Evolutionary conservation across 176 grass and related monocot genomes (phyloP), one percentile per base, ranked within the genome.

Genomic region (Rhipidocladum racemiflorum): DNA sequence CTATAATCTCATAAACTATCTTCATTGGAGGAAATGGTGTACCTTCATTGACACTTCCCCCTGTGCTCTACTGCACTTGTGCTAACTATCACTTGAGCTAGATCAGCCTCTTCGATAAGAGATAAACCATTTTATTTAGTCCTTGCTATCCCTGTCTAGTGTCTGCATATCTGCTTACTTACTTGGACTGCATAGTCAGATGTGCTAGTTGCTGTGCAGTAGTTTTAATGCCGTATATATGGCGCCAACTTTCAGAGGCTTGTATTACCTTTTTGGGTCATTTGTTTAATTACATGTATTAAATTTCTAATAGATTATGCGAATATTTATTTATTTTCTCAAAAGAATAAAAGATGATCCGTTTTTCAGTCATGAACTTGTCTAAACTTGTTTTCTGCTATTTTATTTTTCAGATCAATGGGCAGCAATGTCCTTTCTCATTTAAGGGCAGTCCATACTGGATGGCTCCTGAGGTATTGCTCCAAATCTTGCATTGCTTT

Each of bases 401-500:
- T 89, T 72, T 69, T 48, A 75, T 34, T 73, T 85, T 64, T 78
- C 86, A 99, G 96, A 99, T 99, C 82, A 95, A 91, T 85, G 96
- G 96, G 23, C 89, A 99, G 53, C 90, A 92, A 45, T 99, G 96
- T 51, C 91, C 91, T 25, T 91, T 99, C 73, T 99, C 96, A 75
- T 91, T 99, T 68, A 99, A 95, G 79, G 92, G 96, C 74, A 99
- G 96, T 72, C 96, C 96, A 28, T 95, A 95, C 57, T 95, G 91
- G 96, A 99, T 99, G 96, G 96, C 92, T 87, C 96, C 92, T 73
- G 96, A 99, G 90, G 96, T 99, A 91, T 81, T 79, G 74, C 65
- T 69, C 1, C 45, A 85, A 80, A 80, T 72, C 14, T 49, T 78
- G 30, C 40, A 72, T 54, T 77, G 18, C 45, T 68, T 20, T 11